A percentile compares a stretch with the other conserved stretches of the same genome.
Evolutionary conservation across 441 rosid genomes (phyloP).

Genomic region (Bocquillonia castaneifolia): DNA sequence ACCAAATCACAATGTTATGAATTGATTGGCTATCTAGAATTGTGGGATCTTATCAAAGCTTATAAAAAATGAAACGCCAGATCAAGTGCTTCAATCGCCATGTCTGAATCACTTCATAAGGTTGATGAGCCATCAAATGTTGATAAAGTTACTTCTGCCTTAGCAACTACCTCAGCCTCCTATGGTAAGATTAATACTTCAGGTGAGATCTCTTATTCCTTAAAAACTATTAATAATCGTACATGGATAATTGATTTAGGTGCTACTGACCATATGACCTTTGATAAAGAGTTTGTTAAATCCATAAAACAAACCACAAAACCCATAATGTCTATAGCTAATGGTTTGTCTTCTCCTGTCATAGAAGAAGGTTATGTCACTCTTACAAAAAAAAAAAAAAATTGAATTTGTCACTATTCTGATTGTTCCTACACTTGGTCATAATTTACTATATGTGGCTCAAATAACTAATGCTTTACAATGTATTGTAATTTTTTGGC

Average conservation of each 20-base stretch:
- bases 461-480: background rate
- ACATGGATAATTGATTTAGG: slow-evolving; percentile 18
- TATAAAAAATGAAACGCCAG: background rate
- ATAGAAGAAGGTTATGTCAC: background rate
- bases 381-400: background rate
- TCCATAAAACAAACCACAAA: background rate
- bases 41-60: slow-evolving; percentile 11
- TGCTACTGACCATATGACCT: slow-evolving; percentile 8
- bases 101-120: background rate
- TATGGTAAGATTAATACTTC: background rate
- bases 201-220: background rate
- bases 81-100: background rate
- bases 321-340: background rate
- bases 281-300: background rate
- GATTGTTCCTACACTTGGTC: background rate
- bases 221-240: background rate
- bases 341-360: background rate
- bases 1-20: slow-evolving; percentile 6
- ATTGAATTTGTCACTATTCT: background rate
- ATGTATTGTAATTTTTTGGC: slow-evolving; percentile 10
- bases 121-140: too few relatives aligned
- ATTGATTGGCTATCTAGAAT: slow-evolving; percentile 14
- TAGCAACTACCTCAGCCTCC: background rate
- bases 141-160: too few relatives aligned
- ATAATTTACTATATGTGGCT: background rate